Percentiles rank a stretch among this genome's conserved stretches.
Evolutionary conservation across 2,329 filamentous ascomycete genomes (phyloP).

Genomic region (Zasmidium citrigriseum): DNA sequence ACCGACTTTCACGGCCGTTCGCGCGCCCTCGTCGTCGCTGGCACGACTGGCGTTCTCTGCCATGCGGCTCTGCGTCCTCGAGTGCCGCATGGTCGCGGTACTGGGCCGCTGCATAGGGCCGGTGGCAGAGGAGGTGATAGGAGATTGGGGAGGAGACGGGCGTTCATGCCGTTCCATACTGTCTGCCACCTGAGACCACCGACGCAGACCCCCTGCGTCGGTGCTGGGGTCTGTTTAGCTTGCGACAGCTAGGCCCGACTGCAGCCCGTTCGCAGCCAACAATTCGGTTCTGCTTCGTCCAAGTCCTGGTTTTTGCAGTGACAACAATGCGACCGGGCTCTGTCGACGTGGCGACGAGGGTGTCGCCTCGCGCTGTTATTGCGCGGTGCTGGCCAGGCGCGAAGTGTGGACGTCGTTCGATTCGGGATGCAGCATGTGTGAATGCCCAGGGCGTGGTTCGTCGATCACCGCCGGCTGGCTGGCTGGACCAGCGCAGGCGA

Average conservation of each 20-base stretch:
- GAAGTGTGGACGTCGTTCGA: too few relatives aligned
- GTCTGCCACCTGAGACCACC: too few relatives aligned
- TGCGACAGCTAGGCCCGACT: not conserved
- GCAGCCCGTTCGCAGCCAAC: not conserved
- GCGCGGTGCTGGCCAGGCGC: not conserved
- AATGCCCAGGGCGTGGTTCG: too few relatives aligned
- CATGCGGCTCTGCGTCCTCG: slow-evolving; percentile 21
- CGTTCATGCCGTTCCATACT: not conserved
- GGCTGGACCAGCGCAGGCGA: not conserved
- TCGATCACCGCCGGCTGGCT: not conserved
- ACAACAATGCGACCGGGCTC: not conserved
- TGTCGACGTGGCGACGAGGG: not conserved
- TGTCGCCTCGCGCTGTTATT: not conserved
- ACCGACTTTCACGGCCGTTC: slow-evolving; percentile 28
- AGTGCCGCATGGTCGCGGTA: slow-evolving; percentile 11
- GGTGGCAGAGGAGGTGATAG: not conserved
- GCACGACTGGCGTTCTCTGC: slow-evolving; percentile 17
- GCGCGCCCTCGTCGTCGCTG: slow-evolving; percentile 23
- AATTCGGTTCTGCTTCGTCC: not conserved
- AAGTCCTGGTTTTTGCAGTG: not conserved
- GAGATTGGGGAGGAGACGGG: not conserved
- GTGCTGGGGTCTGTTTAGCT: not conserved
- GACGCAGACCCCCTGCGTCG: too few relatives aligned
- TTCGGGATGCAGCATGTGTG: not conserved
- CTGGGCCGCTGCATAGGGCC: slow-evolving; percentile 3